Base-by-base conservation (phyloP, 208 protist species). In the Wallacemonas sp. region DNA sequence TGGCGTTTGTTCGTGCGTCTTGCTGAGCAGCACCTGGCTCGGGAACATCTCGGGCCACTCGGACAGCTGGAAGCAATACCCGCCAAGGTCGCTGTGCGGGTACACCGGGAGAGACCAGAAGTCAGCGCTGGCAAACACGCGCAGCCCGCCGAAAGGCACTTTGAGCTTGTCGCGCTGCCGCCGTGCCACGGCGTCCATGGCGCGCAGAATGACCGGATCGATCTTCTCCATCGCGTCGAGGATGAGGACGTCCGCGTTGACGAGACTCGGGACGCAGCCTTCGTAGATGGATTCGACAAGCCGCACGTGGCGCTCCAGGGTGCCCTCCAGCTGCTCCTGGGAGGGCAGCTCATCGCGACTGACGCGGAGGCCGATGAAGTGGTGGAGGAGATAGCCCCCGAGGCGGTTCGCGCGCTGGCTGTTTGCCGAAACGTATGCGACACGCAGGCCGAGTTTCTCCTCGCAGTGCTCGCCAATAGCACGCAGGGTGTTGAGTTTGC, bases 261-360 rank as follows among this genome's bases (percentile, higher is more conserved):
- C 49, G 24, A 96, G 60, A 71, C 82, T 93, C 8, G 85, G 88
- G 17, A 94, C 55, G 49, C 74, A 80, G 56, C 73, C 67, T 1
- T 70, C 87, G 68, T 90, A 94, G 48, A 77, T 85, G 9, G 79
- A 81, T 61, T 90, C 83, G 19, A 90, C 83, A 1, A 94, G 80
- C 2, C 88, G 84, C 33, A 83, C 85, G 58, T 96, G 90, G 0
- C 88, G 85, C 74, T 90, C 84, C 30, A 96, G 70, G 6, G 88
- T 85, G 33, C 87, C 85, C 61, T 96, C 87, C 11, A 94, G 63
- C 70, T 96, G 90, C 67, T 96, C 90, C 76, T 87, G 90, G 43
- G 85, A 91, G 19, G 87, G 86, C 55, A 96, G 71, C 34, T 92
- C 90, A 44, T 94, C 86, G 5, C 64, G 55, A 64, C 68, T 85